These are phyloP conservation scores for Trifolium subterraneum DNA, from an alignment of 306 rosid species.

Conservation along the genomic window DNA sequence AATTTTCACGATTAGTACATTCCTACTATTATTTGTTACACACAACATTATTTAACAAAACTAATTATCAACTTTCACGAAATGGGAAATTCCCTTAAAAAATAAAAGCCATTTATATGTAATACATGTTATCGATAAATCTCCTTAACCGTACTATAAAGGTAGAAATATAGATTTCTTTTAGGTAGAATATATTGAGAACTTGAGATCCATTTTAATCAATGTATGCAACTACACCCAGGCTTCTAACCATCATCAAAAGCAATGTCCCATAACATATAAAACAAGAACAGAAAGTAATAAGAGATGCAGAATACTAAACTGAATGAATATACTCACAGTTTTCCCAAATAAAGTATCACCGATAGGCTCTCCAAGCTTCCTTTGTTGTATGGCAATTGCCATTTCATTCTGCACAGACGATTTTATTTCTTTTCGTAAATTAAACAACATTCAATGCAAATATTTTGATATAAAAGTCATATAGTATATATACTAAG, in stretches of 20 bases:
- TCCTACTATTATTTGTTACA: conserved; percentile 6
- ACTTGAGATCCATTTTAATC: conserved; percentile 22
- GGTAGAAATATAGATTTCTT: neutral
- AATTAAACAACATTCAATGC: conserved; percentile 11
- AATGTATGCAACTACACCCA: neutral
- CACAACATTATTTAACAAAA: conserved; percentile 11
- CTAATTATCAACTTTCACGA: neutral
- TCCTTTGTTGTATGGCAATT: conserved; percentile 64
- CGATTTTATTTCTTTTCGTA: neutral
- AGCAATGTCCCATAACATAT: neutral
- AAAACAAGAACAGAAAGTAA: conserved; percentile 14
- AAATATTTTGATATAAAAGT: neutral
- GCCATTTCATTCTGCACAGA: conserved; percentile 75
- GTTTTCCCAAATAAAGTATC: conserved; percentile 85
- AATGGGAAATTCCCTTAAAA: neutral
- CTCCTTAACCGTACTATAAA: neutral
- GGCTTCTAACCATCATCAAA: neutral
- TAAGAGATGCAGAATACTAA: neutral
- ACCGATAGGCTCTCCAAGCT: conserved; percentile 79
- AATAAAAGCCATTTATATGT: neutral
- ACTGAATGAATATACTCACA: conserved; percentile 56
- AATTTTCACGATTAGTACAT: neutral
- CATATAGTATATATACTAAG: neutral
- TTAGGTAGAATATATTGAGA: conserved; percentile 14
- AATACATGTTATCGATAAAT: conserved; percentile 4